Conservation (phyloP, 2,329 filamentous ascomycete genomes). For the Ploettnerulaceae sp. region DNA sequence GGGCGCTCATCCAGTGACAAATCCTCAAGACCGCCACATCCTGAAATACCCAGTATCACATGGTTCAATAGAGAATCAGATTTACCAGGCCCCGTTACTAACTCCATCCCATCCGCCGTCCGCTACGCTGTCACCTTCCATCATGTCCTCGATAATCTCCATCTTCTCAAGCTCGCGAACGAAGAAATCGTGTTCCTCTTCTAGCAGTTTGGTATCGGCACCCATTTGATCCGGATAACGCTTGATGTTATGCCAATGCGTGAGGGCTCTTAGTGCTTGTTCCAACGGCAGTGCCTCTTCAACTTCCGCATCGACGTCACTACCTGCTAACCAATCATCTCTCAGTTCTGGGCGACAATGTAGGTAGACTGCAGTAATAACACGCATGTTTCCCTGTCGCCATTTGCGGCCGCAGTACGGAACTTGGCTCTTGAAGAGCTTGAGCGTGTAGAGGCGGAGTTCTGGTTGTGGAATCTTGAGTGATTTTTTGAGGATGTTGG, state of each 20-base stretch:
- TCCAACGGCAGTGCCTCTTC: slow-evolving; percentile 90
- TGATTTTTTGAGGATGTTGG: slow-evolving; percentile 84
- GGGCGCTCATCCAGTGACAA: too few relatives aligned
- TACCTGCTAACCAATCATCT: slow-evolving; percentile 91
- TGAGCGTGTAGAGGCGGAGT: slow-evolving; percentile 88
- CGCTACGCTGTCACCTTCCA: slow-evolving; percentile 37
- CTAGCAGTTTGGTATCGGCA: slow-evolving; percentile 48
- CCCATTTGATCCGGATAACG: slow-evolving; percentile 75
- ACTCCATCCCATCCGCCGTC: slow-evolving; percentile 29
- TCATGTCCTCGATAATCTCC: slow-evolving; percentile 38
- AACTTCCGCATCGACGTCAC: slow-evolving; percentile 88
- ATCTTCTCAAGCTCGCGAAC: slow-evolving; percentile 70
- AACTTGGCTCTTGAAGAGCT: slow-evolving; percentile 97
- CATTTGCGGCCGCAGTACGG: slow-evolving; percentile 98
- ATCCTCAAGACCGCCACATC: too few relatives aligned
- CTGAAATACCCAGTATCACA: slow-evolving; percentile 3
- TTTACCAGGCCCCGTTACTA: too few relatives aligned
- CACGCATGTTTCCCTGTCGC: slow-evolving; percentile 96
- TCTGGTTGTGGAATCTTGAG: slow-evolving; percentile 85
- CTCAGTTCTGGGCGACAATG: slow-evolving; percentile 88
- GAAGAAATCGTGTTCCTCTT: slow-evolving; percentile 77
- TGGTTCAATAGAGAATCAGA: neutral
- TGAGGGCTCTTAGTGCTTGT: slow-evolving; percentile 81
- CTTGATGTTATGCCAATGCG: slow-evolving; percentile 90
- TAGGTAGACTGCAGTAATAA: slow-evolving; percentile 94